Base-by-base conservation (phyloP, 2,329 filamentous ascomycete species). In the Exophiala spinifera region DNA sequence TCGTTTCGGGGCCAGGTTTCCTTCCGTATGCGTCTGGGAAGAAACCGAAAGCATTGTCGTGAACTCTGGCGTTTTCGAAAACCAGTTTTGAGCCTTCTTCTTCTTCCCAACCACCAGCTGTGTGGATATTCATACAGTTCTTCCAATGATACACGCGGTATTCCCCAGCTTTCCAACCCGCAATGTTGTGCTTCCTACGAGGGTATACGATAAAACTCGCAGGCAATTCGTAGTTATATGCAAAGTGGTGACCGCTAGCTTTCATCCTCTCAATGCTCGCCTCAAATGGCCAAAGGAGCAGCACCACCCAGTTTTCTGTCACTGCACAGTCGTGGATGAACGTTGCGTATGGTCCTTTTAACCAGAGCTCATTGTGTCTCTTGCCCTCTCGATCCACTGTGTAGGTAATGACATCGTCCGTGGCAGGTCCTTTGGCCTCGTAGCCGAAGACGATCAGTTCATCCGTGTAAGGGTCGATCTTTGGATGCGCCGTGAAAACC, bases 401-500 rank as follows among this genome's bases (percentile, higher is more conserved):
- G 48, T 73, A 74, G 4, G 69, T 67, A 1, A 73, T 70, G 28
- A 75, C 67, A 51, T 75, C 73, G 7, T 3, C 5, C 6, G 44
- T 49, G 17, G 21, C 48, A 14, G 49, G 49, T 2, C 54, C 54
- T 34, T 69, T 73, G 1, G 73, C 73, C 55, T 73, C 67, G 49
- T 76, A 75, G 1, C 72, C 72, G 51, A 67, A 73, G 19, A 65
- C 66, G 1, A 76, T 67, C 60, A 76, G 68, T 48, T 76, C 73
- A 5, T 71, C 68, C 0, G 67, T 74, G 42, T 66, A 66, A 0
- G 73, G 72, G 49, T 76, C 74, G 42, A 73, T 66, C 49, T 76
- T 76, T 0, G 73, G 74, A 57, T 76, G 74, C 4, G 74, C 74
- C 1, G 73, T 73, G 51, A 76, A 74, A n/a, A n/a, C n/a, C n/a